Evolutionary conservation across 495 filamentous ascomycete species (phyloP), one percentile per base, ranked within the genome.

Genomic region (Patellaria atrata): DNA sequence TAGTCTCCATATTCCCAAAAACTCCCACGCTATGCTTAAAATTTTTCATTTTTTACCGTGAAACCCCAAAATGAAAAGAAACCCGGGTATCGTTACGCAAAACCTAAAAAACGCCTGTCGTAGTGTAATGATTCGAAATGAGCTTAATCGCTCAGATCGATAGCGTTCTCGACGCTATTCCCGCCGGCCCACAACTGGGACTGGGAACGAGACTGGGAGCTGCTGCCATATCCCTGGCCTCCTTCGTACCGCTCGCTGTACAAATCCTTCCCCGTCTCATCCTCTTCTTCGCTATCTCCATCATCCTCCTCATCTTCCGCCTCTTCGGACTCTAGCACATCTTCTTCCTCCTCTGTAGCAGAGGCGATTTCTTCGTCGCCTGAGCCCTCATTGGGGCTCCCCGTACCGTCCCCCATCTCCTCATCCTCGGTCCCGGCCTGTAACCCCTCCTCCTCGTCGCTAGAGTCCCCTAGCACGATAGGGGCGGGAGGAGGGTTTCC

Each of bases 301-400:
- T 35, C 42, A 26, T 12, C 13, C 3, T 43, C 40, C 7, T 46
- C 32, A 3, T 43, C 45, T 1, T 38, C 24, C 27, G 11, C 42
- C 9, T 41, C 31, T 17, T 42, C 28, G 20, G 19, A 38, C 6
- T 43, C 39, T 9, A 22, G 16, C 18, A 5, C 26, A 27, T 47
- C 33, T 13, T 26, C 18, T 22, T 28, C 35, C 8, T 28, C 14
- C 1, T 37, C 33, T 15, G 40, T 38, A n/a, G 33, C 12, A 19
- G 13, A 26, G 2, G 29, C 35, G 16, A 33, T 40, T 2, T 33
- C 33, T 8, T 46, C 28, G 4, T 33, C 29, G 16, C 26, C 8
- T 38, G 37, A 26, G n/a, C 23, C 23, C 23, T 26, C 23, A 26
- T n/a, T 26, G 23, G 23, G 23, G 23, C 23, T 26, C 23, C 23